A percentile compares a stretch with the other conserved stretches of the same genome.
Evolutionary conservation across 192 early-diverging fungal genomes (phyloP).

Genomic region (Backusella luteola): DNA sequence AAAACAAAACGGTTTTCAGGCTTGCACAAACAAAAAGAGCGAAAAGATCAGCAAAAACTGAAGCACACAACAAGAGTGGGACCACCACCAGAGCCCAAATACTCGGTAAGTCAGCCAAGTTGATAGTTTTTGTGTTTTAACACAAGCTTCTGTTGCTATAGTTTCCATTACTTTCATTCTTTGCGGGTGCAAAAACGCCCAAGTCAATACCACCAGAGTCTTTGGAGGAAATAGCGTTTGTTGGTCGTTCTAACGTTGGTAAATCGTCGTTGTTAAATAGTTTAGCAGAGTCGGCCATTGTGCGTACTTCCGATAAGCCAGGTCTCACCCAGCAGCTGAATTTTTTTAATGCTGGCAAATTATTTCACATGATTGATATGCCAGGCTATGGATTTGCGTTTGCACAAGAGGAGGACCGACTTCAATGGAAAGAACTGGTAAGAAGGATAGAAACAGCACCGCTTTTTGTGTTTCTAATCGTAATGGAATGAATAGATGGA

Average conservation of each 20-base stretch:
- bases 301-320: constrained; percentile 68
- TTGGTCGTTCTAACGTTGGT: constrained; percentile 73
- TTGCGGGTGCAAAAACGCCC: constrained; percentile 42
- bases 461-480: neutral
- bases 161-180: constrained; percentile 41
- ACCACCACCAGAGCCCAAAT: constrained; percentile 22
- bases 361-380: constrained; percentile 75
- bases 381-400: constrained; percentile 83
- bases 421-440: constrained; percentile 62
- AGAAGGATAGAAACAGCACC: neutral
- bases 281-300: constrained; percentile 57
- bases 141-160: neutral
- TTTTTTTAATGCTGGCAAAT: constrained; percentile 64
- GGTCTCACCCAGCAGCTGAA: constrained; percentile 81
- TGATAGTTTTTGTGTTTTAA: neutral
- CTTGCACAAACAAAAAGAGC: constrained; percentile 5
- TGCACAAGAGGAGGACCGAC: constrained; percentile 58
- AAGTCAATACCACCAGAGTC: constrained; percentile 36
- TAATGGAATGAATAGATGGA: constrained; percentile 52
- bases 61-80: constrained; percentile 7
- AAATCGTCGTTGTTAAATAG: constrained; percentile 77
- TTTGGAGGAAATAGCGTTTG: constrained; percentile 41
- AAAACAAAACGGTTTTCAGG: constrained; percentile 31
- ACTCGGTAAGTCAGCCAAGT: constrained; percentile 2
- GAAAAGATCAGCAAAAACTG: neutral